These are phyloP conservation scores for Flaveria linearis DNA, from an alignment of 129 eudicot species.

Conservation along the genomic window DNA sequence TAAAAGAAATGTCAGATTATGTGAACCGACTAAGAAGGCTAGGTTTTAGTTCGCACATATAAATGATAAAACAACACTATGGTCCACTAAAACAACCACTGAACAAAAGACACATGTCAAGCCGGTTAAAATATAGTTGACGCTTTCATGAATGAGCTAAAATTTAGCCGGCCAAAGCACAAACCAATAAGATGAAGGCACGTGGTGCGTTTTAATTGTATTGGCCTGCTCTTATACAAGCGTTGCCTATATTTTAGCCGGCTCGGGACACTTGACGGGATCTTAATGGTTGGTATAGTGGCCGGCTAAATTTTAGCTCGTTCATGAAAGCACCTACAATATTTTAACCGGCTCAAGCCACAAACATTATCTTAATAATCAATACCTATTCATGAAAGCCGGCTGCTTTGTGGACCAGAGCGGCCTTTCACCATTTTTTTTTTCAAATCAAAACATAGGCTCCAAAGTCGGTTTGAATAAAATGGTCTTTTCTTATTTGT, in stretches of 20 bases:
- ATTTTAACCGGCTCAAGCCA: not conserved
- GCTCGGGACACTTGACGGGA: not conserved
- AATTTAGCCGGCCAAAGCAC: not conserved
- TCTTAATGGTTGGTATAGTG: not conserved
- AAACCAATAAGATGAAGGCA: not conserved
- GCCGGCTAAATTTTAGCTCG: not conserved
- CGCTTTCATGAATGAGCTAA: not conserved
- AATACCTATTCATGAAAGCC: no score
- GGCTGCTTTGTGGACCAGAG: not conserved
- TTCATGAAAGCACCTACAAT: not conserved
- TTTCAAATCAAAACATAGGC: no score
- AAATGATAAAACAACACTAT: not conserved
- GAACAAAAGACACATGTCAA: not conserved
- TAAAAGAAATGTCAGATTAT: not conserved
- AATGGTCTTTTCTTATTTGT: no score
- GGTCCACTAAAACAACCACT: not conserved
- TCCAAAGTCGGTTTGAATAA: no score
- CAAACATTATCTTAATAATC: no score
- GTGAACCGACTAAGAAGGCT: not conserved
- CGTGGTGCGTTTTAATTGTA: not conserved
- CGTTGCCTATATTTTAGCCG: not conserved
- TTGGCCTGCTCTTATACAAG: not conserved
- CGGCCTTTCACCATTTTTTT: not conserved
- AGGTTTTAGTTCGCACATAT: not conserved
- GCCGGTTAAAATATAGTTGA: not conserved